Base-by-base conservation (phyloP, 768 basidiomycete species). In the Russula compacta region DNA sequence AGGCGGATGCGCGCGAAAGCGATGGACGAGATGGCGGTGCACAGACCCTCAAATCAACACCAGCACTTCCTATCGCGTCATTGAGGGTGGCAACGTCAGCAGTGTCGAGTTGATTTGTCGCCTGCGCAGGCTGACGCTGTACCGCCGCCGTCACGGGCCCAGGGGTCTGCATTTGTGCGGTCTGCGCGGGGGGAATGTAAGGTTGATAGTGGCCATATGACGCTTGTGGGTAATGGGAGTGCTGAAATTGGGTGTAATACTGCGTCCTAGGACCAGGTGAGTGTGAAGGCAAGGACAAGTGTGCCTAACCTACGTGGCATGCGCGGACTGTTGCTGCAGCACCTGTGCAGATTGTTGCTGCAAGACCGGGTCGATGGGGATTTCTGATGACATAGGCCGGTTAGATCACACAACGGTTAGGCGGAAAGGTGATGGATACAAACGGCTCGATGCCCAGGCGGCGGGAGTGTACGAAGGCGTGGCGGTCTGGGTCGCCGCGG, bases 41-140 rank as follows among this genome's bases (percentile, higher is more conserved):
- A 72, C 79, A 63, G 65, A 88, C 89, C 70, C 87, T 74, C n/a
- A 93, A 74, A 73, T 93, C 91, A 7, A 93, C 89, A 11, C 91
- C 90, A 7, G 89, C 90, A 68, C 89, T 90, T 5, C 89, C 91
- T 1, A 93, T 74, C 4, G 89, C 91, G 66, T 93, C 90, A 58
- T 90, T 92, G 46, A 93, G 68, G 7, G 86, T 88, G 11, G 89
- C 82, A 38, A 92, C 81, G 67, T 92, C 89, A 4, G 84, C 73
- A 3, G 83, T 83, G 66, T 87, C 87, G 59, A 83, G 60, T 39
- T 66, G 58, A 47, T 47, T 58, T 21, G 50, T n/a, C 10, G 42
- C 58, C 17, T 50, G 57, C 7, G 64, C 46, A 4, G 53, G 21
- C 53, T 56, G 64, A 46, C 54, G 60, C 43, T 51, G 48, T 35